phyloP scores from a whole-genome alignment of 2,329 filamentous ascomycete species.

The Microcyclospora tardicrescens region DNA sequence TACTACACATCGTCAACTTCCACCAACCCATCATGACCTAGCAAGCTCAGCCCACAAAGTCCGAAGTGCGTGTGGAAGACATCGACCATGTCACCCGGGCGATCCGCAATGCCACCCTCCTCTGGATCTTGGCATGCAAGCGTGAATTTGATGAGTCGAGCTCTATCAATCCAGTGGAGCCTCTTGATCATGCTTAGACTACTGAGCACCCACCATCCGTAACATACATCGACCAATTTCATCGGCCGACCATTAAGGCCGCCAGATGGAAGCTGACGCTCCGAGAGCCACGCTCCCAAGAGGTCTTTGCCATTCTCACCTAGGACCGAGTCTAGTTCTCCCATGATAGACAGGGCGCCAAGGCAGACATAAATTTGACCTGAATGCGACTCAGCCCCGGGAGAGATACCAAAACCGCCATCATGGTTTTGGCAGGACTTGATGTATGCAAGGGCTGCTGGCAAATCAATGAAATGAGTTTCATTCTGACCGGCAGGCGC shows the following conservation, averaged over 20 bases:
- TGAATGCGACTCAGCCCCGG: slow-evolving; percentile 85
- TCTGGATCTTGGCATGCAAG: slow-evolving; percentile 77
- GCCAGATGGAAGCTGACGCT: slow-evolving; percentile 70
- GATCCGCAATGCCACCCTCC: slow-evolving; percentile 72
- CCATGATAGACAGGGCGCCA: slow-evolving; percentile 71
- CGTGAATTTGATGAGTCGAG: slow-evolving; percentile 70
- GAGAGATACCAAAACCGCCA: slow-evolving; percentile 79
- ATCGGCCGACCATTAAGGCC: slow-evolving; percentile 90
- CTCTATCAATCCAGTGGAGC: slow-evolving; percentile 83
- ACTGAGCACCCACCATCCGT: slow-evolving; percentile 96
- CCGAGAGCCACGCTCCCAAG: slow-evolving; percentile 80
- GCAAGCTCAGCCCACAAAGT: slow-evolving; percentile 71
- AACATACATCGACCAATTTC: slow-evolving; percentile 93
- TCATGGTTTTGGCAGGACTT: slow-evolving; percentile 83
- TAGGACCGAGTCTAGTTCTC: slow-evolving; percentile 53
- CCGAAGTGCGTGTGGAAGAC: slow-evolving; percentile 94
- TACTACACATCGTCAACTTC: slow-evolving; percentile 82
- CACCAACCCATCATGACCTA: slow-evolving; percentile 62
- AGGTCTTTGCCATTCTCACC: slow-evolving; percentile 59
- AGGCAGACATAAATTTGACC: slow-evolving; percentile 95
- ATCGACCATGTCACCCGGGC: slow-evolving; percentile 89
- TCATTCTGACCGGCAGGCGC: slow-evolving; percentile 6
- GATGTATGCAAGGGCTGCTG: slow-evolving; percentile 68
- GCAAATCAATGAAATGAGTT: slow-evolving; percentile 52
- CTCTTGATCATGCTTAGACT: slow-evolving; percentile 80